Base-by-base conservation (phyloP, 2,329 filamentous ascomycete genomes). In the Calonectria pauciramosa region DNA sequence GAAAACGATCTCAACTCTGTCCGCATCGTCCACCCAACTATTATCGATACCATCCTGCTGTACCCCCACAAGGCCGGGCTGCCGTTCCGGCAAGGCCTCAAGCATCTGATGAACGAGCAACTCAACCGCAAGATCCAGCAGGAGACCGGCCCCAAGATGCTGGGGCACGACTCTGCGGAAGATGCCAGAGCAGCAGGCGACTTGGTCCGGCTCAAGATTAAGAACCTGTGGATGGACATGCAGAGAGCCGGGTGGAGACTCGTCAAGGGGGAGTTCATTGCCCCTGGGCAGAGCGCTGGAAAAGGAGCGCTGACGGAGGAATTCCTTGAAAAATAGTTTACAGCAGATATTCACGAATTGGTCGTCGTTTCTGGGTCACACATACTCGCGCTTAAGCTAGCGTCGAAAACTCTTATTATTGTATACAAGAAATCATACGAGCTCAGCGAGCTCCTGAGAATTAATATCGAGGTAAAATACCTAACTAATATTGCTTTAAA, bases 1-100 rank as follows among this genome's bases (percentile, higher is more conserved):
- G 97, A 99, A 81, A 99, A 99, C 82, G 97, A 99, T 81, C 90
- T 99, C 70, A 98, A 98, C 82, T 91, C 93, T 3, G 89, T 94
- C 51, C 94, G 96, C 44, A 90, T 99, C 66, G 93, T 98, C 56
- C 97, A 99, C 80, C 94, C 94, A 0, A 94, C 91, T 0, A 89
- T 98, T 69, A 91, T 98, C 80, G 96, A 99, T 84, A 98, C 96
- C 0, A 92, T 95, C 0, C 86, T 98, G 0, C 89, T 98, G 0
- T 99, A 92, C 83, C 96, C 96, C 0, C 95, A 98, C 81, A 91
- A 89, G 18, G 88, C 88, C 20, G 95, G 96, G 1, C 86, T 98
- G 1, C 97, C 97, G 0, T 90, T 93, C 69, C 93, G 97, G 11
- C 90, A 94, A 80, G 91, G 94, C 4, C 90, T 99, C n/a, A 95